Evolutionary conservation across 2,329 filamentous ascomycete species (phyloP), one percentile per base, ranked within the genome.

Genomic region (Pleoardoris graminearum): DNA sequence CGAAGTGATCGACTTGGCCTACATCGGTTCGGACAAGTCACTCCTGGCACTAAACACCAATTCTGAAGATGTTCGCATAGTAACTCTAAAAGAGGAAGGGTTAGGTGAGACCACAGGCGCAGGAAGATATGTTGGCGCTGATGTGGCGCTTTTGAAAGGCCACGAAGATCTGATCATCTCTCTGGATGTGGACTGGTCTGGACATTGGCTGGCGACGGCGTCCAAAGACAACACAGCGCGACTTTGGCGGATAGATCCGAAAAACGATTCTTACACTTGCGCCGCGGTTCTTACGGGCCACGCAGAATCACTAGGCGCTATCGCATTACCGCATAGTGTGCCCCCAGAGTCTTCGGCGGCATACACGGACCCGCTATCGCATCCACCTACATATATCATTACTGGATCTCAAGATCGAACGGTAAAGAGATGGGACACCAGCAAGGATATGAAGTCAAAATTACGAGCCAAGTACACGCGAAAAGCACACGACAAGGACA

Each of bases 401-500:
- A 97, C 94, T 0, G 94, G 94, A 12, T 97, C 93, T 22, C 91
- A 97, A 70, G 94, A 99, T 70, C 89, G 91, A 68, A 99, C 94
- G 0, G 83, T 99, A 62, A 99, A 99, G 77, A 87, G 89, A 61
- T 97, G 94, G 91, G 90, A 96, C 55, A 85, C 93, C 19, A 65
- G 60, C 21, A 71, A 72, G 52, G 70, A 70, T 22, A 73, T 76
- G 41, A 83, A 82, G 54, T 81, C 82, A 51, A 80, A 82, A 8
- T 77, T 85, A 8, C 79, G 85, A 62, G 90, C 90, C 35, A 76
- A 86, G 4, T 99, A 90, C 72, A 97, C 94, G 1, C 85, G 94
- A 51, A 96, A 97, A 74, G 94, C 94, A 1, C 94, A 99, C 74
- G 94, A 99, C 69, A 99, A 99, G 71, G 94, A 99, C 62, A 99